Percentiles rank a stretch among this genome's conserved stretches.
Evolutionary conservation across 192 early-diverging fungal species (phyloP).

Genomic region (Geranomyces variabilis): DNA sequence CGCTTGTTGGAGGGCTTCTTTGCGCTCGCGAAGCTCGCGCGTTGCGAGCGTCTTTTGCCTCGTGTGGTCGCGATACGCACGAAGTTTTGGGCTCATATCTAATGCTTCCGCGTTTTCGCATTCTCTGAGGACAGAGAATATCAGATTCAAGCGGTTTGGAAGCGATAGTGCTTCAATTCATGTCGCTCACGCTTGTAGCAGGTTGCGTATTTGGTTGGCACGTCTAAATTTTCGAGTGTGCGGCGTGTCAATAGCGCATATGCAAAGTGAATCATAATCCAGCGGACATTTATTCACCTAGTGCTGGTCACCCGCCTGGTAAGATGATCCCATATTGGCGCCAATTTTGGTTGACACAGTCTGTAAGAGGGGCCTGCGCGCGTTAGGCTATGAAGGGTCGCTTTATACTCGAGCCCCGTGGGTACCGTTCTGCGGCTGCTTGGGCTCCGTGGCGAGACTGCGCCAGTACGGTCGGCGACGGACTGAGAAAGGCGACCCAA

Average conservation of each 20-base stretch:
- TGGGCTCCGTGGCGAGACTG: neutral
- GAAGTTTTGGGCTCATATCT: neutral
- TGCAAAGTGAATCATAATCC: no score
- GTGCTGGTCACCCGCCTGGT: neutral
- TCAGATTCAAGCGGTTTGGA: neutral
- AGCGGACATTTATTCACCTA: no score
- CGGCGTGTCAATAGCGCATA: no score
- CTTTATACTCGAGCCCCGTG: no score
- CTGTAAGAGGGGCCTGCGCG: no score
- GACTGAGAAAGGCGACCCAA: neutral
- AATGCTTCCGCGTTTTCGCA: neutral
- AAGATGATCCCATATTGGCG: constrained; percentile 28
- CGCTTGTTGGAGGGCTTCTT: neutral
- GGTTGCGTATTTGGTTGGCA: constrained; percentile 35
- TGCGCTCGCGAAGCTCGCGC: neutral
- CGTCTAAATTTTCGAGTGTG: constrained; percentile 35
- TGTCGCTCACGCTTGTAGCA: no score
- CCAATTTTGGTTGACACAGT: constrained; percentile 23
- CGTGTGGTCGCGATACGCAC: neutral
- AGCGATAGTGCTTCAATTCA: no score
- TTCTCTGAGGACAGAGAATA: neutral
- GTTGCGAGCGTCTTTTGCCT: neutral
- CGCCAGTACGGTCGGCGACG: neutral
- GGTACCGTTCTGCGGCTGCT: neutral
- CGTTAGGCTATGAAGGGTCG: no score